Percentiles rank a stretch among this genome's conserved stretches.
Evolutionary conservation across 345 rosid species (phyloP).

Genomic region (Excoecaria cochinchinensis): DNA sequence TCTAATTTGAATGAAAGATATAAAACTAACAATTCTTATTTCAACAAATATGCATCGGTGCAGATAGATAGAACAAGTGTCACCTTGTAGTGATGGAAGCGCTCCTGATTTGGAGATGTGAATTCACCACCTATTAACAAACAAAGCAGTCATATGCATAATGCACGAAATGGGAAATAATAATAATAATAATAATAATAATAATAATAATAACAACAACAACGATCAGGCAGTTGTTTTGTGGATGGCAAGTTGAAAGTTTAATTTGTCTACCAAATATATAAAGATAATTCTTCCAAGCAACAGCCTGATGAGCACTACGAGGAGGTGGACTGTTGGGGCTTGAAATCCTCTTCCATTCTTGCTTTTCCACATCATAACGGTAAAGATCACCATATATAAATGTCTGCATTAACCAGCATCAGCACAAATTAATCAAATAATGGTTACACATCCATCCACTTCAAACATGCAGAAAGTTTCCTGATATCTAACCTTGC

Average conservation of each 20-base stretch:
- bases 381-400: conserved; percentile 90
- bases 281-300: conserved; percentile 94
- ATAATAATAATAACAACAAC: background rate
- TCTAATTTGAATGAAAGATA: background rate
- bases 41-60: background rate
- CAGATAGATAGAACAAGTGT: conserved; percentile 3
- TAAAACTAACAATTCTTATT: background rate
- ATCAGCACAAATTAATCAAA: conserved; percentile 1
- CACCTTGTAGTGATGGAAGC: conserved; percentile 97
- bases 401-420: conserved; percentile 57
- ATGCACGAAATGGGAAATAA: background rate
- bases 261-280: conserved; percentile 60
- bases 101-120: conserved; percentile 94
- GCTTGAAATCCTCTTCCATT: conserved; percentile 83
- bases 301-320: conserved; percentile 95
- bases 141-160: background rate
- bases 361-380: conserved; percentile 82
- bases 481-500: conserved; percentile 52
- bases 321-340: conserved; percentile 99
- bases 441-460: background rate
- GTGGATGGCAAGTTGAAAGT: conserved; percentile 3
- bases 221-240: background rate
- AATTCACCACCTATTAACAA: conserved; percentile 80
- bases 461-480: conserved; percentile 7
- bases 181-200: background rate